These are phyloP conservation scores for Suhomyces panamericanus DNA, from an alignment of 1,139 yeast species.

Conservation along the genomic window DNA sequence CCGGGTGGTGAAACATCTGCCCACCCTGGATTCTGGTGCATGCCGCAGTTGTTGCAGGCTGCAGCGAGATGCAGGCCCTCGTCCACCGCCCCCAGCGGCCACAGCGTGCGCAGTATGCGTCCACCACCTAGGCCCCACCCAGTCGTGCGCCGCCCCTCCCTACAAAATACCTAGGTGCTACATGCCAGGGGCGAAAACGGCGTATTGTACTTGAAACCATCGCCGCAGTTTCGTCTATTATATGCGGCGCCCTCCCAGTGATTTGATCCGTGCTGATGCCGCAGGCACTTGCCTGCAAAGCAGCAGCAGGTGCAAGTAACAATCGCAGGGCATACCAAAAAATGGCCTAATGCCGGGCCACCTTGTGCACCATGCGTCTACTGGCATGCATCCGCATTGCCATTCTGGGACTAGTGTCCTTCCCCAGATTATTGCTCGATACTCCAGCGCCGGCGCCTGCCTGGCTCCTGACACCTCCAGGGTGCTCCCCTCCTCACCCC, in stretches of 20 bases:
- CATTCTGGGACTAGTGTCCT: too few species aligned
- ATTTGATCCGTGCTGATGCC: constrained; percentile 2
- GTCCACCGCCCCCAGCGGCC: too few species aligned
- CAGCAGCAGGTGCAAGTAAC: background rate
- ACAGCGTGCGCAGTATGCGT: too few species aligned
- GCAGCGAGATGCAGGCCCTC: background rate
- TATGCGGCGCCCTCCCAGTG: background rate
- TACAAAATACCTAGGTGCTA: constrained; percentile 1
- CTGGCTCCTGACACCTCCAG: too few species aligned
- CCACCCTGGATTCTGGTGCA: background rate
- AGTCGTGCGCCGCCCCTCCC: background rate
- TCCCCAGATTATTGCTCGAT: background rate
- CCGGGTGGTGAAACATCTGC: background rate
- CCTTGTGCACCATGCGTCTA: background rate
- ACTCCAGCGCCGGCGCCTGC: background rate
- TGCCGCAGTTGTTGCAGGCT: background rate
- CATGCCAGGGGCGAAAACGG: constrained; percentile 3
- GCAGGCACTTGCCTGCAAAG: background rate
- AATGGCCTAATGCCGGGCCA: background rate
- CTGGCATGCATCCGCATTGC: background rate
- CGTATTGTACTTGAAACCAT: constrained; percentile 2
- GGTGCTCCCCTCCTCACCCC: too few species aligned
- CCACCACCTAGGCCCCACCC: background rate
- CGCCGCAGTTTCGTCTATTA: constrained; percentile 1
- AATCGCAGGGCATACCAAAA: background rate